Evolutionary conservation across 2,329 filamentous ascomycete species (phyloP), one percentile per base, ranked within the genome.

Genomic region (Fusarium sp.): DNA sequence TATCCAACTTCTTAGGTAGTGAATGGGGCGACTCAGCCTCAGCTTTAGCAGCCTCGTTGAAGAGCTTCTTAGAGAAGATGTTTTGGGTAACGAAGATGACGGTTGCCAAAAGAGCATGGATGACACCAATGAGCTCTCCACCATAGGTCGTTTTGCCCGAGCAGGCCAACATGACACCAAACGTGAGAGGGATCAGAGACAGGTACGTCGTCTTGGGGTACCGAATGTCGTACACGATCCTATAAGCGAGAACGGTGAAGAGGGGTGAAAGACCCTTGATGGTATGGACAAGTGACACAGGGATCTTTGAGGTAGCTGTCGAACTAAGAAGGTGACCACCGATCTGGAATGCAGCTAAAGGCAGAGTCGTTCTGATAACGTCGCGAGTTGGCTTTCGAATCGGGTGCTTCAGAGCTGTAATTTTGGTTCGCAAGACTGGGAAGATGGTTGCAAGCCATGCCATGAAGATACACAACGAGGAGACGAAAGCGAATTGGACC

Each of bases 41-140:
- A 5, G 94, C 93, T 66, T 91, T 91, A 12, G 94, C 92, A 12
- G 94, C 94, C 80, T 98, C 95, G 82, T 98, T 99, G 87, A 99
- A 99, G 15, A 99, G 90, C 75, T 94, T 94, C 84, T 99, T 99
- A 26, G 96, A 98, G 75, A 98, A 97, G 65, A 99, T 99, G 80
- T 99, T 99, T 81, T 99, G 96, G 0, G 95, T 96, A 41, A 99
- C 96, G 80, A 99, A 99, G 74, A 98, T 93, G 63, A 98, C 86
- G 13, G 96, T 94, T n/a, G 94, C 95, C 39, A 94, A 86, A 42
- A 99, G 92, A 8, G 96, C 95, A 79, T 95, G 96, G 17, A 96
- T 79, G 24, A 99, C 93, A n/a, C 96, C 96, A 58, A 96, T 88
- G 72, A 98, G 89, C 80, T 99, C 95, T 36, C 94, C 96, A 28